Evolutionary conservation across 208 protist genomes (phyloP).

Genomic region (Acanthamoeba healyi): DNA sequence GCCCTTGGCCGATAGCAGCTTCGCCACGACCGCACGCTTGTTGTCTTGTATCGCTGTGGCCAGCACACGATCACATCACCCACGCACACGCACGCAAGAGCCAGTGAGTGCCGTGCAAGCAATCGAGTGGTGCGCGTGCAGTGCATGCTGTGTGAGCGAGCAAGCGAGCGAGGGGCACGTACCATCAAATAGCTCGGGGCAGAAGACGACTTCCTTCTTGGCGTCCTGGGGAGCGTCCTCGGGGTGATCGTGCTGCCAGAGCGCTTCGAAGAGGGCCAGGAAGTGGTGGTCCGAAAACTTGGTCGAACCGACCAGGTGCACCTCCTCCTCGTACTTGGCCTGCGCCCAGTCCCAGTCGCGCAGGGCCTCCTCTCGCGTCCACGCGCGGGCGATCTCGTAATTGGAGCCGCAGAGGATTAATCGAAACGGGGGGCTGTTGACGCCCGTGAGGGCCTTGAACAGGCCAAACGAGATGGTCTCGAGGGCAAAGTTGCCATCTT

Average conservation of each 20-base stretch:
- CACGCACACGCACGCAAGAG: too few relatives aligned
- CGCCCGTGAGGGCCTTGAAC: slow-evolving; percentile 44
- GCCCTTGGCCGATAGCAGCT: slow-evolving; percentile 33
- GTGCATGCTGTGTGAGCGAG: neutral
- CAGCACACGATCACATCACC: neutral
- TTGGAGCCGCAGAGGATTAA: slow-evolving; percentile 51
- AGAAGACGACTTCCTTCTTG: slow-evolving; percentile 42
- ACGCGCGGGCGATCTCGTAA: slow-evolving; percentile 48
- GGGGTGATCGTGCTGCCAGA: slow-evolving; percentile 72
- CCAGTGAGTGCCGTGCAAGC: neutral
- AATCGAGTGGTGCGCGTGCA: neutral
- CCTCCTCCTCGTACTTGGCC: slow-evolving; percentile 52
- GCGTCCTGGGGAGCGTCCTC: slow-evolving; percentile 28
- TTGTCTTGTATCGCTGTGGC: slow-evolving; percentile 16
- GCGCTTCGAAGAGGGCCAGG: slow-evolving; percentile 70
- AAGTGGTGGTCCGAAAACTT: slow-evolving; percentile 75
- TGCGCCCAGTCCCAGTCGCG: slow-evolving; percentile 59
- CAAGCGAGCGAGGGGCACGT: neutral
- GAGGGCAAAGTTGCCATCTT: slow-evolving; percentile 51
- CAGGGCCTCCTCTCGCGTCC: slow-evolving; percentile 54
- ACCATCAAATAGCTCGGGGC: slow-evolving; percentile 74
- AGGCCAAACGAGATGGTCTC: slow-evolving; percentile 19
- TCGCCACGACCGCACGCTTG: neutral
- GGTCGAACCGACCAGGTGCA: slow-evolving; percentile 67
- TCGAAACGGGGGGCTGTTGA: neutral